Conservation (phyloP, 208 protist species). For the Dictyostelium gargantuum region DNA sequence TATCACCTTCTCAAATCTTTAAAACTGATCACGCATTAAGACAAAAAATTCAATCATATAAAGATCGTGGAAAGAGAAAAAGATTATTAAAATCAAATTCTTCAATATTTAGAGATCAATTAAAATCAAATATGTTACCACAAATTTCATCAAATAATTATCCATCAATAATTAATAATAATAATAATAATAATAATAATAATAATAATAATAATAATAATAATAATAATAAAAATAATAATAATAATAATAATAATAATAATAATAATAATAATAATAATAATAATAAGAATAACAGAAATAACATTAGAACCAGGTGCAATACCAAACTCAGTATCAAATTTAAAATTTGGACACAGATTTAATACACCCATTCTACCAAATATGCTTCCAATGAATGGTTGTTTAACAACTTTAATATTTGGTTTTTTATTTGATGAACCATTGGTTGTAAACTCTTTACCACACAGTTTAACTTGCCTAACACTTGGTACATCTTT, state of each 20-base stretch:
- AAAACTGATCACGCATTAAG: background rate
- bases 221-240: background rate
- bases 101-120: background rate
- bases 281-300: too few relatives aligned
- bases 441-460: too few relatives aligned
- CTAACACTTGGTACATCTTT: too few relatives aligned
- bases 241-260: background rate
- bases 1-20: background rate
- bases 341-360: too few relatives aligned
- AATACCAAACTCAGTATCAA: too few relatives aligned
- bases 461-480: too few relatives aligned
- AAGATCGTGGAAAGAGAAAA: constrained; percentile 19
- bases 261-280: too few relatives aligned
- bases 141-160: background rate
- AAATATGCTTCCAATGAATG: too few relatives aligned
- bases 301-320: too few relatives aligned
- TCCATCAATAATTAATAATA: background rate
- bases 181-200: background rate
- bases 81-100: constrained; percentile 18
- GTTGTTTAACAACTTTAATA: too few relatives aligned
- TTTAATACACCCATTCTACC: too few relatives aligned
- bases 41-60: background rate
- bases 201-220: background rate
- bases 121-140: background rate
- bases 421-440: too few relatives aligned